Evolutionary conservation across 1,284 basidiomycete genomes (phyloP).

Genomic region (Ceratobasidium sp.): DNA sequence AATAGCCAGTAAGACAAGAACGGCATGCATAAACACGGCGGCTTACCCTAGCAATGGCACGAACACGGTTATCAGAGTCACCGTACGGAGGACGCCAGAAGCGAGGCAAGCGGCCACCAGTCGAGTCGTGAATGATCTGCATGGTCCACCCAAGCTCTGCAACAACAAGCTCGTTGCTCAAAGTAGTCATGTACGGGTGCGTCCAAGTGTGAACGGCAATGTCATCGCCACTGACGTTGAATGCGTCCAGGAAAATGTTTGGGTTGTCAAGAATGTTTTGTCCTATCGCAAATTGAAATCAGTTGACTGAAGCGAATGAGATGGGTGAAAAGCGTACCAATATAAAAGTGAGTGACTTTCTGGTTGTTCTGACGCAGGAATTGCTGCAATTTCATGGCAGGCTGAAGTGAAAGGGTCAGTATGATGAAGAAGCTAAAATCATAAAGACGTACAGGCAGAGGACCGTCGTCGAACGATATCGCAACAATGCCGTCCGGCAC

Average conservation of each 20-base stretch:
- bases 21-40: background rate
- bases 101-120: constrained; percentile 43
- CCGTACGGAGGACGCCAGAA: constrained; percentile 46
- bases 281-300: background rate
- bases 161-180: constrained; percentile 51
- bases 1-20: no score
- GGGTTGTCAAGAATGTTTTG: constrained; percentile 67
- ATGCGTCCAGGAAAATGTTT: constrained; percentile 61
- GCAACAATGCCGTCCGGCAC: constrained; percentile 66
- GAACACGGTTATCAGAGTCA: constrained; percentile 48
- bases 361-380: constrained; percentile 50
- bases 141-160: constrained; percentile 55
- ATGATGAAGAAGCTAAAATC: background rate
- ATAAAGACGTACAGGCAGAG: constrained; percentile 58
- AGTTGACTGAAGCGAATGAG: constrained; percentile 41
- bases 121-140: constrained; percentile 54
- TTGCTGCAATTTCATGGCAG: constrained; percentile 42
- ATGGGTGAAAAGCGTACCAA: constrained; percentile 41
- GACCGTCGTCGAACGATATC: constrained; percentile 76
- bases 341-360: constrained; percentile 40
- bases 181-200: constrained; percentile 48
- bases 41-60: constrained; percentile 43
- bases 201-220: constrained; percentile 62
- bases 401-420: constrained; percentile 3
- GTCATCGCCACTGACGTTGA: constrained; percentile 60